phyloP scores from a whole-genome alignment of 2,329 filamentous ascomycete genomes.

The Exophiala calicioides region DNA sequence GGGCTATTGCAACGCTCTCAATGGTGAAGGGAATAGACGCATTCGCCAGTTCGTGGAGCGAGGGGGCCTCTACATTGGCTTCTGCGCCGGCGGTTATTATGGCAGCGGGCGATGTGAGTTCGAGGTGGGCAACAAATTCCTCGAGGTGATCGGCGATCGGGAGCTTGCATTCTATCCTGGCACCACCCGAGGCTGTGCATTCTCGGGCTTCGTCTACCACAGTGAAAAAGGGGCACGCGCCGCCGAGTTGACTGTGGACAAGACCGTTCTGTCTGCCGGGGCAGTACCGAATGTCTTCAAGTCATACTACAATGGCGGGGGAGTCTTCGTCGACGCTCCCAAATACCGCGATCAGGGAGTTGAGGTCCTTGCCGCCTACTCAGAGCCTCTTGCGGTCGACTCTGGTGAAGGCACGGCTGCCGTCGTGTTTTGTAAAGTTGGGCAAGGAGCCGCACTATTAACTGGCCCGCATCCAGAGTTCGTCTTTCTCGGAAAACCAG shows the following conservation, averaged over 20 bases:
- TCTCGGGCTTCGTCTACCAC: constrained; percentile 84
- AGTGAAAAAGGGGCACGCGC: constrained; percentile 82
- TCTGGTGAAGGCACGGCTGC: constrained; percentile 73
- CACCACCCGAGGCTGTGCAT: constrained; percentile 80
- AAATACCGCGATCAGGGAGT: constrained; percentile 64
- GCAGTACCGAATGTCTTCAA: constrained; percentile 63
- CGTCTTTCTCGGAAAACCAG: constrained; percentile 35
- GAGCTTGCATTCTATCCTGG: constrained; percentile 90
- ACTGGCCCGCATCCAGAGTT: constrained; percentile 93
- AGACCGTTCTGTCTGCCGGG: constrained; percentile 56
- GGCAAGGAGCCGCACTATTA: constrained; percentile 74
- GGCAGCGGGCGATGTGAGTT: constrained; percentile 82
- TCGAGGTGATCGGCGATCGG: constrained; percentile 82
- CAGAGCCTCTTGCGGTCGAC: constrained; percentile 72
- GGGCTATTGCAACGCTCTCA: constrained; percentile 83
- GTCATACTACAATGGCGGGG: constrained; percentile 92
- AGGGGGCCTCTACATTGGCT: constrained; percentile 83
- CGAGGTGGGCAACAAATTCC: constrained; percentile 74
- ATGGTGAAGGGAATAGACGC: constrained; percentile 80
- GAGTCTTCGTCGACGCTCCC: constrained; percentile 81
- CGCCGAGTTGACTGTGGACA: constrained; percentile 65
- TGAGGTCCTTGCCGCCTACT: constrained; percentile 79
- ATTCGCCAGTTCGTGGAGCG: constrained; percentile 83
- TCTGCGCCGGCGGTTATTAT: constrained; percentile 96
- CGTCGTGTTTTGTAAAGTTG: constrained; percentile 78